Evolutionary conservation across 2,329 filamentous ascomycete species (phyloP), one percentile per base, ranked within the genome.

Genomic region (Penicillium griseofulvum): DNA sequence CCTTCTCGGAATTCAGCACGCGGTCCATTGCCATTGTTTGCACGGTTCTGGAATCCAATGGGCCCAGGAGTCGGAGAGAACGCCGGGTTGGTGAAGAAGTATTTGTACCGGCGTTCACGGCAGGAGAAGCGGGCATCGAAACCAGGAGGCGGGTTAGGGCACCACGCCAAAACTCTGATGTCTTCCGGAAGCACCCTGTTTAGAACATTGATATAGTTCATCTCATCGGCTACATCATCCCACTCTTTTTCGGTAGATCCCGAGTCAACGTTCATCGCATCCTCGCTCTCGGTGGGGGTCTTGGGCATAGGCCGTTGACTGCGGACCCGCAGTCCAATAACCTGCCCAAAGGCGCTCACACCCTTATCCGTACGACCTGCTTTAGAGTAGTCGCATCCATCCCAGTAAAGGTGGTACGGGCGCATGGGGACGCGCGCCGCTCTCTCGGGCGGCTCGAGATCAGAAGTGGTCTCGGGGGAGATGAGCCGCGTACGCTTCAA

Each of bases 41-140:
- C 56, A 48, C 67, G 64, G 61, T 64, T 68, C 34, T 77, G 75
- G 43, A 83, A 72, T 5, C 82, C 83, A 36, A 81, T 58, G 19
- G 79, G 68, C 1, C 80, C 76, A 0, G 87, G 85, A 5, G 83
- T 79, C 0, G 91, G 91, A 2, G 85, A 78, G 68, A 91, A 96
- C 1, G 89, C 90, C 0, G 94, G 94, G 70, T 97, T 91, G 0
- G 94, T 97, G 78, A 99, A 99, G 79, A 96, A 97, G 76, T 99
- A 99, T 55, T 90, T 87, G 77, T 99, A 99, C 62, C 89, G 87
- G 22, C 94, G 83, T 75, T 97, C 91, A 58, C 88, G 85, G 75
- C 94, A 99, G 51, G 89, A 91, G 80, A 97, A 97, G 38, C 94
- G 87, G 5, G 94, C 94, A 33, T 90, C 91, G 73, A 99, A 99